Conservation (phyloP, 176 grass and related monocot genomes). For the Aegilops sharonensis region DNA sequence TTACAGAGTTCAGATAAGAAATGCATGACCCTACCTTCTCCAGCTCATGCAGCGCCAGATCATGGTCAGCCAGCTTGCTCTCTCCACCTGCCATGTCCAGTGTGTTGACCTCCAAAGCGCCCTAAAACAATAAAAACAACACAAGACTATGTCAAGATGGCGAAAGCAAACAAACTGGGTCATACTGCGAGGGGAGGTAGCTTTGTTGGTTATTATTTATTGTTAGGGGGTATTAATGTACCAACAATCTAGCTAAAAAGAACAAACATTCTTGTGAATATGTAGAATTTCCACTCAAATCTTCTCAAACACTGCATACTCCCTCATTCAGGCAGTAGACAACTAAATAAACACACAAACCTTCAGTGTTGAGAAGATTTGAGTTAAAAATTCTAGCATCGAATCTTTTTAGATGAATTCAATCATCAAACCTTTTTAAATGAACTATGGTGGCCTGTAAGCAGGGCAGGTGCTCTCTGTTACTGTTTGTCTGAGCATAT, state of each 20-base stretch:
- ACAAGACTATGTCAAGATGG: no score
- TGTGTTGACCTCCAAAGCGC: slow-evolving; percentile 2
- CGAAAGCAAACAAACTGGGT: not conserved
- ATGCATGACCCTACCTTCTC: no score
- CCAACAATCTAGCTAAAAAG: not conserved
- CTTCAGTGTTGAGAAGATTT: no score
- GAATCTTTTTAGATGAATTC: no score
- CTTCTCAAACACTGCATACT: not conserved
- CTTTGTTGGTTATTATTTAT: not conserved
- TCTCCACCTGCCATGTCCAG: not conserved
- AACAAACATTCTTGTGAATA: not conserved
- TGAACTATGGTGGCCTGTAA: no score
- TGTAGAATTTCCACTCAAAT: not conserved
- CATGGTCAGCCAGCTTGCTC: not conserved
- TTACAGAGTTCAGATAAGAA: no score
- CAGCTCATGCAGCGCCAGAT: slow-evolving; percentile 5
- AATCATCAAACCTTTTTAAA: no score
- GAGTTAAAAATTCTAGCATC: no score
- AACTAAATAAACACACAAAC: no score
- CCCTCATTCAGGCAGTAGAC: no score
- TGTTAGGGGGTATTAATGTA: not conserved
- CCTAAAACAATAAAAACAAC: not conserved
- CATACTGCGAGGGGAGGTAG: not conserved
- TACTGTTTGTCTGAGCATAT: no score
- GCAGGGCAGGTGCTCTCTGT: no score